phyloP scores from a whole-genome alignment of 2,329 filamentous ascomycete species.

The Fusarium keratoplasticum region DNA sequence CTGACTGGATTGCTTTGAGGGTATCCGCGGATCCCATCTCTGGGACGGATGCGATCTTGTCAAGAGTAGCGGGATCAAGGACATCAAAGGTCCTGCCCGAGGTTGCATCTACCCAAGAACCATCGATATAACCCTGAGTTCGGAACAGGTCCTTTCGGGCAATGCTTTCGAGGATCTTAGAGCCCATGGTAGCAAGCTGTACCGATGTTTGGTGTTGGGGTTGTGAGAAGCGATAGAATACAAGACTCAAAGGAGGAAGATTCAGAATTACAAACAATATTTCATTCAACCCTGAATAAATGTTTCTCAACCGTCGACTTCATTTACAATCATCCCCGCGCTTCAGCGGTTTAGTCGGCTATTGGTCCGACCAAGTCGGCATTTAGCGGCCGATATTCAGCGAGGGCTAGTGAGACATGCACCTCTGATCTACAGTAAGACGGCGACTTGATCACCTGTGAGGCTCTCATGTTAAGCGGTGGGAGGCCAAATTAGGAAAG shows the following conservation, averaged over 20 bases:
- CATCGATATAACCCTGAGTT: background rate
- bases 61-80: background rate
- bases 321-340: background rate
- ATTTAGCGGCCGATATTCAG: background rate
- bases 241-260: background rate
- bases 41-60: background rate
- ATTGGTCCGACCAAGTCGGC: background rate
- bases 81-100: background rate
- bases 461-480: background rate
- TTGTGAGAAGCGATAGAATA: background rate
- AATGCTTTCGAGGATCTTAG: background rate
- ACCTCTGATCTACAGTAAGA: too few species aligned
- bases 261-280: background rate
- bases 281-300: background rate
- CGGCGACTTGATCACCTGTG: too few species aligned
- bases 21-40: background rate
- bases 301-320: background rate
- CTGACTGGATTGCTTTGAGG: background rate
- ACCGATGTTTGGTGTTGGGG: background rate
- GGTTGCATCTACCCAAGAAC: background rate
- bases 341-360: background rate
- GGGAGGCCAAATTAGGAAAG: background rate
- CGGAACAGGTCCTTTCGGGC: background rate
- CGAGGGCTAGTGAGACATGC: background rate
- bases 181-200: background rate